Conservation (phyloP, 345 rosid genomes). For the Lumnitzera littorea region DNA sequence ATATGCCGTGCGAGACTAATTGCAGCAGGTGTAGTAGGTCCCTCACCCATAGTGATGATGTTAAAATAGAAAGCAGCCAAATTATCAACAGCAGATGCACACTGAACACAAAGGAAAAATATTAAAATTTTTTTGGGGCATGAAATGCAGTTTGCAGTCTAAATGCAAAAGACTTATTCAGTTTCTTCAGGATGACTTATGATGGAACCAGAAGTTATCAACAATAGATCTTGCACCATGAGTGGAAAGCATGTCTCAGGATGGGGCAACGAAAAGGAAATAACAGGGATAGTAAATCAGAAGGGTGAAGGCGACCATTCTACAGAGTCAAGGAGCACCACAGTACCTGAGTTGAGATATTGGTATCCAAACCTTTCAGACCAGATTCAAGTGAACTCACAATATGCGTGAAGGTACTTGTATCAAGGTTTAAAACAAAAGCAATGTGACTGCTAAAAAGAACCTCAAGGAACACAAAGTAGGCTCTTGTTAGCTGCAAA, state of each 20-base stretch:
- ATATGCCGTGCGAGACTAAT: constrained; percentile 74
- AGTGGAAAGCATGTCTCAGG: too few relatives aligned
- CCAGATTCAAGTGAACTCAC: constrained; percentile 97
- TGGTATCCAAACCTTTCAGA: constrained; percentile 84
- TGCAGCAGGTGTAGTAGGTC: constrained; percentile 68
- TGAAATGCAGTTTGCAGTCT: neutral
- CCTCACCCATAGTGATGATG: constrained; percentile 93
- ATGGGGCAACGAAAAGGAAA: too few relatives aligned
- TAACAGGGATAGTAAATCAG: too few relatives aligned
- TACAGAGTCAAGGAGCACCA: constrained; percentile 6
- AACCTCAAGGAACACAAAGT: constrained; percentile 91
- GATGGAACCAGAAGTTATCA: too few relatives aligned
- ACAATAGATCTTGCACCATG: too few relatives aligned
- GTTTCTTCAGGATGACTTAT: too few relatives aligned
- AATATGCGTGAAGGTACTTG: constrained; percentile 83
- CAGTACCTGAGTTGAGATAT: constrained; percentile 82
- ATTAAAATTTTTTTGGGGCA: neutral
- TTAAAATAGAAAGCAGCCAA: constrained; percentile 94
- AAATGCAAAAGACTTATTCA: too few relatives aligned
- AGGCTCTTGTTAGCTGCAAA: constrained; percentile 92
- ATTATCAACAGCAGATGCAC: constrained; percentile 94
- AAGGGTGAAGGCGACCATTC: too few relatives aligned
- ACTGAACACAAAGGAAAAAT: constrained; percentile 40
- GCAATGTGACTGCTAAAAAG: constrained; percentile 68
- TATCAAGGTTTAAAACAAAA: constrained; percentile 73